Evolutionary conservation across 2,329 filamentous ascomycete genomes (phyloP), one percentile per base, ranked within the genome.

Genomic region (Ophiognomonia clavigignenti-juglandacearum): DNA sequence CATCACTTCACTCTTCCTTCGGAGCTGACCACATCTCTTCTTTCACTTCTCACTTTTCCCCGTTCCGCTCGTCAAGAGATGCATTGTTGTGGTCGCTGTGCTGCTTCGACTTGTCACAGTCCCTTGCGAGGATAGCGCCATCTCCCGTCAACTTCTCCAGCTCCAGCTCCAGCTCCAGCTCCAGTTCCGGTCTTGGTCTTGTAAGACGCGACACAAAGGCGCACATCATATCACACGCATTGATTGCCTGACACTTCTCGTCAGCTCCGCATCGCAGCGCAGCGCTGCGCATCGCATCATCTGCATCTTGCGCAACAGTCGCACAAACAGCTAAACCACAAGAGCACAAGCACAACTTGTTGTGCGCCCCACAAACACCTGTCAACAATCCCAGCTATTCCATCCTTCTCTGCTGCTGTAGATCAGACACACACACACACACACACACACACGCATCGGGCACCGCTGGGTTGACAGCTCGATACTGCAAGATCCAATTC

Each of bases 191-290:
- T 26, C 24, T 10, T 26, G 26, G 35, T 39, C 38, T 31, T 44
- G 48, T 51, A 41, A 44, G 35, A 51, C 48, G 41, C 48, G 44
- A 43, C 32, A 48, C 39, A 34, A 31, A 37, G 16, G 13, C n/a
- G 5, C 18, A 34, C n/a, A 34, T 34, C 14, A 7, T 16, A 34
- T 8, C 31, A 34, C 13, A 37, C 20, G 6, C 23, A 27, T 23
- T 13, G 16, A 16, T 14, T 9, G 26, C 18, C 29, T 39, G 18
- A 35, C 31, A 27, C 16, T 14, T 27, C 32, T 36, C 13, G 38
- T 26, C 36, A 27, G 24, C 19, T 26, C 29, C 20, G 24, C 16
- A 39, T 27, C 29, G 37, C 40, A 40, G n/a, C 16, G 29, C 37
- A 35, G 24, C 26, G 36, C 29, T 18, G 18, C 32, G 20, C 35